phyloP scores from a whole-genome alignment of 2,329 filamentous ascomycete genomes.

The Cordyceps militaris region DNA sequence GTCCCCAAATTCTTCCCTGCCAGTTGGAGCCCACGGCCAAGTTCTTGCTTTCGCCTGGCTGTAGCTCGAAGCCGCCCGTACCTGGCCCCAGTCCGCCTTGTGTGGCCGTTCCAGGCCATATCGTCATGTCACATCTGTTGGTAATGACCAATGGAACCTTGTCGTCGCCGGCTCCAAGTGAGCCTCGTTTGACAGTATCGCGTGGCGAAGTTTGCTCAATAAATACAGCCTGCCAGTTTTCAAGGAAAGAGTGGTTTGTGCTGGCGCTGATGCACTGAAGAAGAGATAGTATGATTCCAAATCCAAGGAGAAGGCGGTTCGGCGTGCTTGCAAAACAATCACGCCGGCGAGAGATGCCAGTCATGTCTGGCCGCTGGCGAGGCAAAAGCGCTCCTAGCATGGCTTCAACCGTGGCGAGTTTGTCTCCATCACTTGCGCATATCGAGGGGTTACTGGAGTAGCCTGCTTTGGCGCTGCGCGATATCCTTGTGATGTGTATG shows the following conservation, averaged over 20 bases:
- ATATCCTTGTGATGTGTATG: not conserved
- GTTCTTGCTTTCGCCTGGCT: slow-evolving; percentile 47
- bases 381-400: not conserved
- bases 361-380: not conserved
- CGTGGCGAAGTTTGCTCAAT: slow-evolving; percentile 21
- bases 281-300: not conserved
- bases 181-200: slow-evolving; percentile 23
- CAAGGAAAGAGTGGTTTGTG: not conserved
- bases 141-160: slow-evolving; percentile 57
- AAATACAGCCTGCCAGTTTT: slow-evolving; percentile 22
- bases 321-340: not conserved
- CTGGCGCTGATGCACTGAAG: not conserved
- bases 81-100: slow-evolving; percentile 63
- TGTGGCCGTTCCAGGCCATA: slow-evolving; percentile 72
- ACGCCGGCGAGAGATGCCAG: not conserved
- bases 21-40: slow-evolving; percentile 65
- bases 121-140: slow-evolving; percentile 62
- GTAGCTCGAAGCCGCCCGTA: slow-evolving; percentile 61
- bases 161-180: slow-evolving; percentile 28
- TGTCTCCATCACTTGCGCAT: not conserved
- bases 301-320: not conserved
- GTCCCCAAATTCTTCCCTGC: slow-evolving; percentile 76
- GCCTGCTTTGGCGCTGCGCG: not conserved
- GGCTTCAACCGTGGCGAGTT: not conserved
- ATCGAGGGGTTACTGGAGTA: not conserved